Conservation (phyloP, 2,329 filamentous ascomycete species). For the Monosporascus sp. region DNA sequence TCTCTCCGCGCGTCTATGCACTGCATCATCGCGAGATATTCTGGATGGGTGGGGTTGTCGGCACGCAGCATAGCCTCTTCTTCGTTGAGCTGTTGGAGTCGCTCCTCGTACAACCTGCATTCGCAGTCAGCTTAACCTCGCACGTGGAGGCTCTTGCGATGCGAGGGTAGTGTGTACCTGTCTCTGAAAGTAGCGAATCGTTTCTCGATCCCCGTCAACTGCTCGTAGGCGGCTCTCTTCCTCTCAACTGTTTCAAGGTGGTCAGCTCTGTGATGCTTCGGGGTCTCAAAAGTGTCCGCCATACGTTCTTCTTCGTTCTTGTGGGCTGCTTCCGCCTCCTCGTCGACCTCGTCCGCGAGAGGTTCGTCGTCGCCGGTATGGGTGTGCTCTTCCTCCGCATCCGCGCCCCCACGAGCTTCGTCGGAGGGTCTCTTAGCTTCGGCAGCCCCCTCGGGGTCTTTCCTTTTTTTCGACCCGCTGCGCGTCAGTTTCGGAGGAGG, state of each 20-base stretch:
- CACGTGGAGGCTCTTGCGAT: too few relatives aligned
- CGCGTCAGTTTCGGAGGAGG: slow-evolving; percentile 26
- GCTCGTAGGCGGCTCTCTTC: slow-evolving; percentile 74
- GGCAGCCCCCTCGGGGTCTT: slow-evolving; percentile 17
- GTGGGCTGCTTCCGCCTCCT: slow-evolving; percentile 53
- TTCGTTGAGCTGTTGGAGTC: slow-evolving; percentile 72
- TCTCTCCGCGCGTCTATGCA: slow-evolving; percentile 78
- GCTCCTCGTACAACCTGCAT: slow-evolving; percentile 77
- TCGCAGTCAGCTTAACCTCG: slow-evolving; percentile 17
- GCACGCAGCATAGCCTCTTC: slow-evolving; percentile 58
- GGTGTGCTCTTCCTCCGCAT: slow-evolving; percentile 35
- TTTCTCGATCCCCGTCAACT: slow-evolving; percentile 75
- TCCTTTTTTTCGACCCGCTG: slow-evolving; percentile 30
- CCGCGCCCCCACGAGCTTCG: slow-evolving; percentile 28
- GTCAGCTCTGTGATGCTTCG: slow-evolving; percentile 19
- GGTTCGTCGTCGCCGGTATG: slow-evolving; percentile 50
- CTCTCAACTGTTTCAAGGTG: slow-evolving; percentile 56
- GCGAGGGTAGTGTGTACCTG: slow-evolving; percentile 44
- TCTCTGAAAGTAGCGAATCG: slow-evolving; percentile 85
- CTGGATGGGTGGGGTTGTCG: slow-evolving; percentile 72
- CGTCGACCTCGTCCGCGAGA: slow-evolving; percentile 50
- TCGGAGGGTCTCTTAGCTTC: slow-evolving; percentile 18
- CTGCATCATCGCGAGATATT: slow-evolving; percentile 85
- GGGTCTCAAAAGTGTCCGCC: slow-evolving; percentile 17
- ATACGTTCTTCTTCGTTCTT: slow-evolving; percentile 62